Evolutionary conservation across 139 green algal genomes (phyloP), one percentile per base, ranked within the genome.

Genomic region (Deuterostichococcus epilithicus): DNA sequence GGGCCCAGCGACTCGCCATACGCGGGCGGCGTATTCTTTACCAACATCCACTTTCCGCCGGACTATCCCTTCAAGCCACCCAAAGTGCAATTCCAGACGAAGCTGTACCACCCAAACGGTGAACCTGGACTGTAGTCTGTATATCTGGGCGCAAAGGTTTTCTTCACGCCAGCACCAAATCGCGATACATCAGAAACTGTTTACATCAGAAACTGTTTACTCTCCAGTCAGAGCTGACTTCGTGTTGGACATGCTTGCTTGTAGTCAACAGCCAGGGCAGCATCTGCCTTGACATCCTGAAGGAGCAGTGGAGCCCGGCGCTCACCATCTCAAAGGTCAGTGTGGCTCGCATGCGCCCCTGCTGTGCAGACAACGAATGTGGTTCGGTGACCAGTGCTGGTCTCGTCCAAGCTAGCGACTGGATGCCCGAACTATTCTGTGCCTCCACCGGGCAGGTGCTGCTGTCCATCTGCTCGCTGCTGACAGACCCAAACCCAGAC

Each of bases 221-320:
- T n/a, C n/a, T n/a, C n/a, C n/a, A n/a, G n/a, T n/a, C n/a, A n/a
- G n/a, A n/a, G n/a, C n/a, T n/a, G n/a, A n/a, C n/a, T n/a, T 52
- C 42, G 42, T 52, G 8, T 63, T 63, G 52, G 52, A n/a, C n/a
- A n/a, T 63, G 52, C 28, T 28, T 52, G 42, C 8, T 3, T 63
- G 52, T 20, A 63, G 88, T 99, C 38, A 98, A 98, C 86, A 94
- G 85, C 83, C 94, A 98, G 84, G 96, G 96, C 25, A 89, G 82
- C 81, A 98, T 99, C 74, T 98, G 95, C 86, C 85, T 99, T 34
- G 96, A 98, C 74, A 98, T 99, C 68, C 82, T 99, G n/a, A 98
- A 98, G 84, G 96, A 99, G 76, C 92, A 97, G 82, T 99, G 96
- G 96, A 96, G 87, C 75, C 96, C 96, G 22, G 96, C 96, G 6